Base-by-base conservation (phyloP, 345 rosid species). In the Hibiscus tridactylites region DNA sequence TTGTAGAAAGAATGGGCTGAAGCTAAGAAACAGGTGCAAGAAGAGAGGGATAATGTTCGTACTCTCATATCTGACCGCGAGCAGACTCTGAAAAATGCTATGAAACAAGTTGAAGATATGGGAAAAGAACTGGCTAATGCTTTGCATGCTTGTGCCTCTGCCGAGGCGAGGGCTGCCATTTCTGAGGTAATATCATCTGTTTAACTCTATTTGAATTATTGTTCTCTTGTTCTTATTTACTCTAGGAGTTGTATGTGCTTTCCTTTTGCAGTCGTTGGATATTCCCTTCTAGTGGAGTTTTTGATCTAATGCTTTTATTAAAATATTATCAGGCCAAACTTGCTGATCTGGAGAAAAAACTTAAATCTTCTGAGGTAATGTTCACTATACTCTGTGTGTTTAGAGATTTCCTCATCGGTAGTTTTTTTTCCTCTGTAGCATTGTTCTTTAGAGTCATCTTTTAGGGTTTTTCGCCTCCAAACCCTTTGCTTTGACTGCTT, bases 1-100 rank as follows among this genome's bases (percentile, higher is more conserved):
- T 68, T 57, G 62, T 76, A 95, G 99, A 86, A 86, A 79, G 99
- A 95, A 84, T 92, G 97, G 99, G 96, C 93, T 70, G 92, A 90
- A 78, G 97, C 96, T 39, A 95, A 89, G 84, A 88, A 80, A 66
- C 96, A 95, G 76, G 82, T 92, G 76, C 96, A 90, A 83, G 93
- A 85, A 80, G 97, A 87, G 83, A 83, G 87, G 66, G 88, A 88
- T 71, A 84, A 79, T 84, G 86, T 85, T 39, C 93, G 91, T 73
- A 79, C 71, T 66, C 85, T 88, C 58, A 81, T 79, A 71, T 81
- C 81, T 39, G 97, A 86, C 72, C 88, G 96, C 46, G 97, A 88
- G 37, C 89, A 84, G 72, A 83, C 85, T 54, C 73, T 89, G 79
- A 90, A 88, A 83, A 84, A 81, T 81, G 90, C 92, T 28, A 83